Evolutionary conservation across 441 rosid genomes (phyloP).

Genomic region (Gossypium schwendimanii): DNA sequence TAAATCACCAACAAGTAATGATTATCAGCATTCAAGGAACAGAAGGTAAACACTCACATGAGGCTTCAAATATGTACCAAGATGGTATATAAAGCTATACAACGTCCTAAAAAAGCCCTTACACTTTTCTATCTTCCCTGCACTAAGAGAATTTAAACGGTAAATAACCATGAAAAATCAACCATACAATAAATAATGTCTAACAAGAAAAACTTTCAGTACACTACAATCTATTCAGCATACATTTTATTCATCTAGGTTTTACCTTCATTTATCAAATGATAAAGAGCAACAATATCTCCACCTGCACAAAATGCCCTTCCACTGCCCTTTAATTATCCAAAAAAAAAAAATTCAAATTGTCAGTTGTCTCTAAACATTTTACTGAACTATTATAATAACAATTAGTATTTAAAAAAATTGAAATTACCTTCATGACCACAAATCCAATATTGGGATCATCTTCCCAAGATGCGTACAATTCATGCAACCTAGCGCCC

Average conservation of each 20-base stretch:
- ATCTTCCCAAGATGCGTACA: slow-evolving; percentile 82
- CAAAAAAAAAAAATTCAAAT: slow-evolving; percentile 3
- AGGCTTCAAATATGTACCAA: slow-evolving; percentile 53
- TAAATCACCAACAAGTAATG: slow-evolving; percentile 3
- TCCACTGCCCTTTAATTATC: slow-evolving; percentile 72
- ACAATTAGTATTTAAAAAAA: not conserved
- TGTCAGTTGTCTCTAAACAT: not conserved
- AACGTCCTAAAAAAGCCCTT: slow-evolving; percentile 55
- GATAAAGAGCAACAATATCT: slow-evolving; percentile 18
- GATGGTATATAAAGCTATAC: slow-evolving; percentile 42
- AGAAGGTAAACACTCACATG: slow-evolving; percentile 43
- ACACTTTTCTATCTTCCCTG: slow-evolving; percentile 66
- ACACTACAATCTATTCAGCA: not conserved
- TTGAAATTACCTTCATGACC: not conserved
- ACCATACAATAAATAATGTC: not conserved
- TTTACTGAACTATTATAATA: not conserved
- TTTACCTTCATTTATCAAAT: slow-evolving; percentile 45
- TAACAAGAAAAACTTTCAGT: not conserved
- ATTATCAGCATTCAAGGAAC: not conserved
- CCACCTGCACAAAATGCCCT: slow-evolving; percentile 97
- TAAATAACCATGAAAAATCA: slow-evolving; percentile 6
- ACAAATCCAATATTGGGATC: slow-evolving; percentile 68
- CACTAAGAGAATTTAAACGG: slow-evolving; percentile 17
- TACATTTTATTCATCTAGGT: not conserved
- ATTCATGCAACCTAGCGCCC: slow-evolving; percentile 55